Evolutionary conservation across 148 eudicot genomes (phyloP).

Genomic region (Rhododendron ferrugineum): DNA sequence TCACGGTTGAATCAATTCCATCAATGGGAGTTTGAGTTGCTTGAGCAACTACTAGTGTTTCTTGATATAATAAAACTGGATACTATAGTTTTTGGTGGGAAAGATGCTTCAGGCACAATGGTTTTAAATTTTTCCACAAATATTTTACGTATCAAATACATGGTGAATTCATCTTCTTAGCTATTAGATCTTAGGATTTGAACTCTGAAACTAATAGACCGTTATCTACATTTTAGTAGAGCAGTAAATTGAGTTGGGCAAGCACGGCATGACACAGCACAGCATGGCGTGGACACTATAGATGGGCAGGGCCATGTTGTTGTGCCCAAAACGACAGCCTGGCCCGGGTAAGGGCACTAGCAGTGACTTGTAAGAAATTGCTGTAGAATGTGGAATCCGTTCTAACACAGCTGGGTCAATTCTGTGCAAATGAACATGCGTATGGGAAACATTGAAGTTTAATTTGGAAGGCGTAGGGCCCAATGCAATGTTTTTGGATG

Average conservation of each 20-base stretch:
- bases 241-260: neutral
- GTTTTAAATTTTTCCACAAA: neutral
- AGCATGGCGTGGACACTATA: neutral
- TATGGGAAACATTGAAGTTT: neutral
- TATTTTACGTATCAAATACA: too few relatives aligned
- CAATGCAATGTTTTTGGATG: neutral
- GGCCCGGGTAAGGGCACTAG: neutral
- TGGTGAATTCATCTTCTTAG: too few relatives aligned
- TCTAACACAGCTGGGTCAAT: too few relatives aligned
- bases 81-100: neutral
- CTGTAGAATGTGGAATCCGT: neutral
- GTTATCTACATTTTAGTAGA: neutral
- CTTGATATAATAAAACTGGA: neutral
- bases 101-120: neutral
- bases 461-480: neutral
- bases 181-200: too few relatives aligned
- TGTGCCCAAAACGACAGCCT: neutral
- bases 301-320: neutral
- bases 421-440: neutral
- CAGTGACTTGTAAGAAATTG: neutral
- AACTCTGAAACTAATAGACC: too few relatives aligned
- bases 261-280: neutral
- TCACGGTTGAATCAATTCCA: neutral
- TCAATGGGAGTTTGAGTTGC: neutral
- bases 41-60: neutral